Evolutionary conservation across 2,329 filamentous ascomycete genomes (phyloP).

Genomic region (Microsporum ferrugineum): DNA sequence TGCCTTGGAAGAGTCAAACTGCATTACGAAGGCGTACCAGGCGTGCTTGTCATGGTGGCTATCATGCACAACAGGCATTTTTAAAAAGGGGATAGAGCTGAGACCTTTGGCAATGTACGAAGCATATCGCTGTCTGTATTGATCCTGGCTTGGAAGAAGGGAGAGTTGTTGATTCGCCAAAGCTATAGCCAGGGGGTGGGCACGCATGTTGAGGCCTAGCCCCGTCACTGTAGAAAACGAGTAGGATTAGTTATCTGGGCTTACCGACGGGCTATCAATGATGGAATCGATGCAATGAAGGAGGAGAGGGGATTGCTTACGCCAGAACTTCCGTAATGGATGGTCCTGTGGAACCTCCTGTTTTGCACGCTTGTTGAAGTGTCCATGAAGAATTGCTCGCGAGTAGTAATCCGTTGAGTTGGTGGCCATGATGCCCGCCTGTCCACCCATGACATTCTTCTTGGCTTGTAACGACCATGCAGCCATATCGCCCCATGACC

Average conservation of each 20-base stretch:
- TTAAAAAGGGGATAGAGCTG: neutral
- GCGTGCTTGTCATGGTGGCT: neutral
- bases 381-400: neutral
- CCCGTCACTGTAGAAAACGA: neutral
- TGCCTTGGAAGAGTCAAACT: neutral
- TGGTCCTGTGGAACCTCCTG: neutral
- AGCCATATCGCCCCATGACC: constrained; percentile 20
- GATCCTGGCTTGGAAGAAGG: neutral
- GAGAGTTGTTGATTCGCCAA: neutral
- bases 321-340: constrained; percentile 1
- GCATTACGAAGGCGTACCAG: constrained; percentile 5
- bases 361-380: constrained; percentile 5
- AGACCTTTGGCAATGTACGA: neutral
- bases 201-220: neutral
- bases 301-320: neutral
- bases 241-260: neutral
- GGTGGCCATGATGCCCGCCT: neutral
- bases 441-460: neutral
- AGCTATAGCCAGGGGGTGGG: neutral
- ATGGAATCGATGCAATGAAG: neutral
- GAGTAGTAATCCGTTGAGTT: neutral
- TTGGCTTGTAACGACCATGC: neutral
- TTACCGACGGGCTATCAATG: neutral
- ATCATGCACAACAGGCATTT: neutral
- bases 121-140: neutral